These are phyloP conservation scores for Leptodermis oblonga DNA, from an alignment of 257 asterid species.

Conservation along the genomic window DNA sequence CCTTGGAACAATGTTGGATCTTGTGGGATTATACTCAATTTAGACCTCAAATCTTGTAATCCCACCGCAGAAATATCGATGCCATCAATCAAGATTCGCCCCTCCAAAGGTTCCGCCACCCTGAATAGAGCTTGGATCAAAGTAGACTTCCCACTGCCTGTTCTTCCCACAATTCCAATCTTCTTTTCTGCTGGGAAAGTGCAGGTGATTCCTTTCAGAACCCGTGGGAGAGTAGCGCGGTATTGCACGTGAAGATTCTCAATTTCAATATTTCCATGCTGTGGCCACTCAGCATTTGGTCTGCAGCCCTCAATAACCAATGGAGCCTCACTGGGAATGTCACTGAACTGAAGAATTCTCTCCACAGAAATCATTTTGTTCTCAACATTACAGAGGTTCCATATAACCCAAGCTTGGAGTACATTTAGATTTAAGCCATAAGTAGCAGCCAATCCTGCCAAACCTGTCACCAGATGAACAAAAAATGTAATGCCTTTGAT, in stretches of 20 bases:
- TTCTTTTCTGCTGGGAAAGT: constrained; percentile 55
- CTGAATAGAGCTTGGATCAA: constrained; percentile 81
- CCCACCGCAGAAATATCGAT: constrained; percentile 61
- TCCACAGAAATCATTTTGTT: constrained; percentile 85
- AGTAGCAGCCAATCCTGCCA: constrained; percentile 85
- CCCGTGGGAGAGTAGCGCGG: constrained; percentile 60
- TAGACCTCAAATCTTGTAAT: constrained; percentile 68
- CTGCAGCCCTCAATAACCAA: constrained; percentile 43
- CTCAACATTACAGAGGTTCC: constrained; percentile 86
- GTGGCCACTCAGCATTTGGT: constrained; percentile 64
- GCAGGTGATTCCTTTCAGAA: constrained; percentile 71
- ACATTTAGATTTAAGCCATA: constrained; percentile 74
- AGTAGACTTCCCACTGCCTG: constrained; percentile 89
- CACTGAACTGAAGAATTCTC: constrained; percentile 65
- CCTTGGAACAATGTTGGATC: constrained; percentile 85
- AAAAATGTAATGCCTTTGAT: neutral
- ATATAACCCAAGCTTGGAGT: constrained; percentile 86
- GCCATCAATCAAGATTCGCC: constrained; percentile 60
- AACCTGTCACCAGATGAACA: constrained; percentile 37
- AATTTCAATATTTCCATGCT: constrained; percentile 50
- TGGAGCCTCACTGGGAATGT: constrained; percentile 70
- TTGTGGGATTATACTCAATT: constrained; percentile 74
- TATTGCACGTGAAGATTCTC: constrained; percentile 65
- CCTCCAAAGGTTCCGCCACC: constrained; percentile 65
- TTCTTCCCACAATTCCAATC: constrained; percentile 75